Base-by-base conservation (phyloP, 2,329 filamentous ascomycete species). In the Neocatenulostroma microsporum region DNA sequence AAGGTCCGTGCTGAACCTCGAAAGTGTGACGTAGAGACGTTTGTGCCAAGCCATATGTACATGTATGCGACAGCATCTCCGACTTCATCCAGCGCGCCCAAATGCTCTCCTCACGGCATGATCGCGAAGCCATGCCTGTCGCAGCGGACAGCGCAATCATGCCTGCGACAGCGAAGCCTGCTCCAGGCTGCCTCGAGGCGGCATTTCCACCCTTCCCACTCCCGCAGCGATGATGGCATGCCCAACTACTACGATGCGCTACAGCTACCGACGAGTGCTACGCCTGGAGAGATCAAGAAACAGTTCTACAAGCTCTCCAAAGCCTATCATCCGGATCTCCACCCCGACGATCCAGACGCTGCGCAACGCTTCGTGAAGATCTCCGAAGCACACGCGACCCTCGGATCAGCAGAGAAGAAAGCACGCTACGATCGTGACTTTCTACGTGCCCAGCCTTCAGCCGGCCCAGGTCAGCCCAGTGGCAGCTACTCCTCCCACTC, bases 221-320 rank as follows among this genome's bases (percentile, higher is more conserved):
- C 27, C 26, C 44, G 28, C 30, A 30, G 33, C 36, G 43, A 51
- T 30, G 21, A 35, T 9, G 40, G 35, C 12, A 51, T 62, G 19
- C 55, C 61, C 49, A 86, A 79, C 44, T 82, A 94, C 65, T 98
- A 98, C 62, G 82, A 89, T 52, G 78, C 80, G 26, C 73, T 98
- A 34, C 74, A 80, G 27, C 62, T 98, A n/a, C 64, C 75, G 0
- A 69, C 72, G 27, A 73, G 74, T 46, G 88, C 89, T 26, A 77
- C 82, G 12, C 64, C 74, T 1, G 67, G 70, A 7, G 85, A 94
- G 36, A 88, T 96, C 44, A 96, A 96, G 63, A 89, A 84, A 41
- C 65, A 76, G 58, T 98, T 95, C 74, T 96, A 95, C 72, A 64
- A 73, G 43, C 83, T 96, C 59, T 94, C 87, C 56, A 94, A 95